A percentile compares a stretch with the other conserved stretches of the same genome.
Conservation (phyloP, 371 early-diverging fungal genomes). For the Mucor saturninus region DNA sequence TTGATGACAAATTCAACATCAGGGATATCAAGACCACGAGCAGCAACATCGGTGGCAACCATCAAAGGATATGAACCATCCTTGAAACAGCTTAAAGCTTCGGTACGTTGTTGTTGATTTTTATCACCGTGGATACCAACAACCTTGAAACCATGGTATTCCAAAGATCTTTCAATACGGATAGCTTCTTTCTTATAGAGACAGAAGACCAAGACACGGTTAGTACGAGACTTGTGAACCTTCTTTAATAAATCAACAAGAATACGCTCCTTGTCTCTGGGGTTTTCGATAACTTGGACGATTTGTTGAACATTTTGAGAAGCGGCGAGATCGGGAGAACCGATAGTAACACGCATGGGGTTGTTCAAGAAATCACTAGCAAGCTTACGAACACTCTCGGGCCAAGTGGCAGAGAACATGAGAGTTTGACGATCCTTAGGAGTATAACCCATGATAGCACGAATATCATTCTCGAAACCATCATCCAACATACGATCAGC, state of each 20-base stretch:
- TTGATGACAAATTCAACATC: constrained; percentile 98
- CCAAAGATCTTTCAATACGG: constrained; percentile 74
- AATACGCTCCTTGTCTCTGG: constrained; percentile 79
- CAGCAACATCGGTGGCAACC: constrained; percentile 95
- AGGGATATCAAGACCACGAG: constrained; percentile 97
- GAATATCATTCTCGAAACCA: constrained; percentile 92
- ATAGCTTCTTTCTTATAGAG: constrained; percentile 95
- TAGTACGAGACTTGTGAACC: constrained; percentile 78
- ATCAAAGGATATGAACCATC: constrained; percentile 75
- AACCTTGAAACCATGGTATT: constrained; percentile 81
- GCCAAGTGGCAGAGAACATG: constrained; percentile 87
- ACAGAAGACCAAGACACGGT: constrained; percentile 90
- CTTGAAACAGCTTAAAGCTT: constrained; percentile 75
- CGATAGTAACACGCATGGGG: constrained; percentile 93
- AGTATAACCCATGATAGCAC: constrained; percentile 68
- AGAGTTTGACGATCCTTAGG: constrained; percentile 79
- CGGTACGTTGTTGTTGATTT: constrained; percentile 71
- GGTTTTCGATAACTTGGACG: constrained; percentile 80
- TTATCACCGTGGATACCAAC: constrained; percentile 88
- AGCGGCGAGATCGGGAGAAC: constrained; percentile 90
- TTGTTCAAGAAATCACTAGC: constrained; percentile 81
- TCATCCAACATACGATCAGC: constrained; percentile 95
- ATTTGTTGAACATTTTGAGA: constrained; percentile 92
- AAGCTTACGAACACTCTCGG: constrained; percentile 82
- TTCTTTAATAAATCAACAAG: constrained; percentile 81